These are phyloP conservation scores for Gigaspora rosea DNA, from an alignment of 192 early-diverging fungal genomes.

Conservation along the genomic window DNA sequence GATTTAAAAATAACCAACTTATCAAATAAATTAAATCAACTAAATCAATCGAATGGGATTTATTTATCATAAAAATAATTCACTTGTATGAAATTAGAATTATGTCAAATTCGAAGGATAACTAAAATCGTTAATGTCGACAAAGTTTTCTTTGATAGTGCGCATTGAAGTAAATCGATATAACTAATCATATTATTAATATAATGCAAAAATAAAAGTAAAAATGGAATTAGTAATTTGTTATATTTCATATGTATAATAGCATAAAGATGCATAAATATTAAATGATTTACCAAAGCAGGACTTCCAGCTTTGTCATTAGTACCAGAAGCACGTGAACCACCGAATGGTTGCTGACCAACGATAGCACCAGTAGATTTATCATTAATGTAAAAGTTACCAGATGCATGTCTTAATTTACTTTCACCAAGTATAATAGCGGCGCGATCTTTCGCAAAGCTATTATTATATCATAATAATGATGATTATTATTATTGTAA, in stretches of 20 bases:
- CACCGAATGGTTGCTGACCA: conserved; percentile 98
- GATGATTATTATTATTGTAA: neutral
- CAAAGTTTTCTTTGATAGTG: conserved; percentile 94
- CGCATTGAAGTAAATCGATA: conserved; percentile 91
- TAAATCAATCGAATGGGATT: no score
- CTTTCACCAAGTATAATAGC: conserved; percentile 74
- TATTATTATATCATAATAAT: conserved; percentile 21
- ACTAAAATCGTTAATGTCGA: conserved; percentile 71
- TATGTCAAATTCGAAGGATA: conserved; percentile 86
- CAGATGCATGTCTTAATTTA: conserved; percentile 82
- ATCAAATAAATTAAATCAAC: no score
- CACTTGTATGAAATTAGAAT: conserved; percentile 6
- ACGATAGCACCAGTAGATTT: conserved; percentile 98
- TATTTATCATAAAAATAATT: no score
- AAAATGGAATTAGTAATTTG: neutral
- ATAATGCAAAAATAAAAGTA: neutral
- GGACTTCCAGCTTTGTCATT: conserved; percentile 98
- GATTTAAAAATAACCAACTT: no score
- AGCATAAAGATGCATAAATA: neutral
- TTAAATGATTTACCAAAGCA: conserved; percentile 42
- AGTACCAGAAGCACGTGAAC: conserved; percentile 91
- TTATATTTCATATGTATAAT: neutral
- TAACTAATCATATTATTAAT: conserved; percentile 41
- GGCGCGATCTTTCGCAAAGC: conserved; percentile 85
- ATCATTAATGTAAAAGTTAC: conserved; percentile 99